Base-by-base conservation (phyloP, 2,329 filamentous ascomycete genomes). In the Fusarium humuli region DNA sequence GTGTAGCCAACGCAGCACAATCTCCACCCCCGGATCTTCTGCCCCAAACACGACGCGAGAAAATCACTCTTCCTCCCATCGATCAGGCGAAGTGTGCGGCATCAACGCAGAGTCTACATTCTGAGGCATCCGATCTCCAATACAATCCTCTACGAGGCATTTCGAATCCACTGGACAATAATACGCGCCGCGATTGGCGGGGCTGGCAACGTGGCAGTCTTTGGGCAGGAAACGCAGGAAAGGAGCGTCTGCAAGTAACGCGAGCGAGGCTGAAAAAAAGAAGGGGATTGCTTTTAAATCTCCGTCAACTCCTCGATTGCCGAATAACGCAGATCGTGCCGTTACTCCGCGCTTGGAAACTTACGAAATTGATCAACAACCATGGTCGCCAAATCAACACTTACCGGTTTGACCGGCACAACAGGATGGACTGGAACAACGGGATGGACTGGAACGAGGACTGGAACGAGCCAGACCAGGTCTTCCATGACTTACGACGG, bases 401-500 rank as follows among this genome's bases (percentile, higher is more conserved):
- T 61, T 4, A 75, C 73, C 62, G 73, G 73, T 29, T 53, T 74
- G 68, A 64, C 82, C 78, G 22, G 80, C 80, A 48, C 73, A 6
- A 70, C 67, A 14, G 67, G 67, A 47, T 68, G 46, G 54, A 71
- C 67, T 11, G 63, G 67, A 25, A 48, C 73, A 5, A 70, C 67
- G 12, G 67, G 67, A 47, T 68, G 46, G 54, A 71, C 67, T 12
- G 63, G 67, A 25, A 61, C 65, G 6, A 75, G 54, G 58, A 70
- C 68, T 11, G 64, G 68, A 27, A 64, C 66, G 11, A 75, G 73
- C 57, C 55, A 73, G 68, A 65, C 81, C 75, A 79, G 80, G 44
- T 79, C 77, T 65, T 85, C 84, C 34, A 73, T 81, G 75, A 78
- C 82, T 60, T 82, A 84, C 77, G 79, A 82, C 61, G 81, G 82